Base-by-base conservation (phyloP, 2,329 filamentous ascomycete genomes). In the Claviceps purpurea region DNA sequence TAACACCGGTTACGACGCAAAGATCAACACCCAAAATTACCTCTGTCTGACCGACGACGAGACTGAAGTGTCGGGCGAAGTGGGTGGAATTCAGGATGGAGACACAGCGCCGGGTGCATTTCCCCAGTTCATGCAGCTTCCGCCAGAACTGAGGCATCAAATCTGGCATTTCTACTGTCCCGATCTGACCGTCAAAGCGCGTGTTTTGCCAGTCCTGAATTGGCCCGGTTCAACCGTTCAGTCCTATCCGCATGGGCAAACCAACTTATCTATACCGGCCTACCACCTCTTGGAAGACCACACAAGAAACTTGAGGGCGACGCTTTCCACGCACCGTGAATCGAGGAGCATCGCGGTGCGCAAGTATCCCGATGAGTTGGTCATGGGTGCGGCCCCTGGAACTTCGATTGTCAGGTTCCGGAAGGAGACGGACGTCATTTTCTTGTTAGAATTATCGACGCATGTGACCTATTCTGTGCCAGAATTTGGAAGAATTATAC, bases 251-350 rank as follows among this genome's bases (percentile, higher is more conserved):
- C 8, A 37, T 14, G 14, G 50, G 50, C 13, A 60, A 54, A 54
- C 53, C 56, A 0, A 44, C 30, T 16, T 42, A 16, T 52, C 48
- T 14, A 56, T 62, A 2, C 56, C 48, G 13, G 60, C 64, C 4
- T 57, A 60, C 4, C 14, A 56, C 1, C 55, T 50, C 3, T 59
- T 70, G 0, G 53, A 55, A 0, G 56, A 62, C 4, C 61, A 63
- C n/a, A 70, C 66, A 0, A 53, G 51, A 22, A 48, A 56, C 2
- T 50, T 64, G 1, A 63, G 67, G 7, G 52, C 55, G 3, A 55
- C 71, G 14, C 56, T 70, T 37, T 62, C 67, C 1, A 61, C 66
- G 10, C 61, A 68, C 41, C 57, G 60, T 7, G 68, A 70, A 54
- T 67, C 66, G n/a, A 68, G 69, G 24, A 56, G 52, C 13, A 51